phyloP scores from a whole-genome alignment of 345 rosid species.

The Populus pruinosa region DNA sequence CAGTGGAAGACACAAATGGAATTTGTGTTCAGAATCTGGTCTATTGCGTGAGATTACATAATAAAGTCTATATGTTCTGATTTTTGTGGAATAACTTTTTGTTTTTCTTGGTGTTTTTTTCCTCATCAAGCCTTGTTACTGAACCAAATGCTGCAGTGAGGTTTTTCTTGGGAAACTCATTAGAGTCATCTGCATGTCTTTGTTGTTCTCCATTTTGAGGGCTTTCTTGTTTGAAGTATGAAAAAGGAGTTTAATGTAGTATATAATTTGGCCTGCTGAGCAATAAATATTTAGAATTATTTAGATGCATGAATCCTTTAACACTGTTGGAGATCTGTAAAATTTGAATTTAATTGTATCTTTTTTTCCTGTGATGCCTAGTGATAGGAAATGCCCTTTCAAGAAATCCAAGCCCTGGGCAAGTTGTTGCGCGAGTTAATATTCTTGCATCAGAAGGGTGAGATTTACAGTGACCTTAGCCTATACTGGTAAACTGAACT shows the following conservation, averaged over 20 bases:
- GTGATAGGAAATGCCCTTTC: slow-evolving; percentile 93
- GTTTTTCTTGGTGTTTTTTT: background rate
- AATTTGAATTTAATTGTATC: background rate
- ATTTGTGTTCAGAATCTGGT: slow-evolving; percentile 1
- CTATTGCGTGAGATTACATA: background rate
- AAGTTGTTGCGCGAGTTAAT: slow-evolving; percentile 90
- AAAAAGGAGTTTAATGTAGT: background rate
- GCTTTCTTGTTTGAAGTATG: background rate
- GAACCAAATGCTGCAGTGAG: background rate
- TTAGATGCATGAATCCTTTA: background rate
- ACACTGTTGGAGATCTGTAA: background rate
- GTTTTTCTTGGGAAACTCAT: background rate
- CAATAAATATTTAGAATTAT: background rate
- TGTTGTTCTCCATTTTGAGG: background rate
- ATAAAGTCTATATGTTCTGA: background rate
- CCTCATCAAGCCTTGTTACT: background rate
- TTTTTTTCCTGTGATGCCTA: slow-evolving; percentile 17
- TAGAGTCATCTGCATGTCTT: background rate
- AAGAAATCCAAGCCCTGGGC: slow-evolving; percentile 71
- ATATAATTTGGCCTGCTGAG: background rate
- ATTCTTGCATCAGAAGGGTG: slow-evolving; percentile 91
- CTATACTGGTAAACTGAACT: slow-evolving; percentile 28
- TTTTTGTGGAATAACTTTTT: background rate
- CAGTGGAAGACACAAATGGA: background rate
- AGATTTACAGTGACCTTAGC: slow-evolving; percentile 32